Base-by-base conservation (phyloP, 2,329 filamentous ascomycete species). In the Lachnellula hyalina region DNA sequence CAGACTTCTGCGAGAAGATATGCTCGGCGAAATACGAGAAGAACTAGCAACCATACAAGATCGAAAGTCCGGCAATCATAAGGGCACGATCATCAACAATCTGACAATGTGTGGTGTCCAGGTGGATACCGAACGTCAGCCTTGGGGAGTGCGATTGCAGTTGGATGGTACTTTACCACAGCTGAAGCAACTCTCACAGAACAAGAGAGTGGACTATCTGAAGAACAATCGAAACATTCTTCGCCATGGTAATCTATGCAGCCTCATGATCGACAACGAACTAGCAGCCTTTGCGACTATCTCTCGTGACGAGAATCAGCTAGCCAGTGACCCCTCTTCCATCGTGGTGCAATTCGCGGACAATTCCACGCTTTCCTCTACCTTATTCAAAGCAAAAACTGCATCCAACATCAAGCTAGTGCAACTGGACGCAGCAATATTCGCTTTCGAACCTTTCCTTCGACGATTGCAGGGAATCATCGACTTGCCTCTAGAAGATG, bases 1-100 rank as follows among this genome's bases (percentile, higher is more conserved):
- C 59, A 83, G 87, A 0, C 75, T 90, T 0, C 72, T 89, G 0
- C 74, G 87, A 2, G 86, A 91, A 61, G 87, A 90, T 58, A 84
- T 90, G 76, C 70, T 90, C 0, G 80, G 75, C 0, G 85, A 87
- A 58, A 72, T 91, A 2, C 77, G 82, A 1, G 80, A 84, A 8
- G 85, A 87, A 47, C 67, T 86, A 0, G 75, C 82, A 28, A 70
- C 76, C 4, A 74, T 78, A 0, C 72, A 67, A 11, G 77, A 76
- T 0, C 71, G 70, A n/a, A 82, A 78, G 59, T 75, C 73, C 57
- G 76, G 75, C 14, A 64, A 72, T 19, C 69, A 74, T 38, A 65
- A 55, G 54, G 62, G 71, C 1, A 54, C 72, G 5, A 65, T 74
- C 0, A 60, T 86, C 0, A 55, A 68, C 0, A 56, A 71, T 0